phyloP scores from a whole-genome alignment of 257 asterid genomes.

The Scutellaria baicalensis region DNA sequence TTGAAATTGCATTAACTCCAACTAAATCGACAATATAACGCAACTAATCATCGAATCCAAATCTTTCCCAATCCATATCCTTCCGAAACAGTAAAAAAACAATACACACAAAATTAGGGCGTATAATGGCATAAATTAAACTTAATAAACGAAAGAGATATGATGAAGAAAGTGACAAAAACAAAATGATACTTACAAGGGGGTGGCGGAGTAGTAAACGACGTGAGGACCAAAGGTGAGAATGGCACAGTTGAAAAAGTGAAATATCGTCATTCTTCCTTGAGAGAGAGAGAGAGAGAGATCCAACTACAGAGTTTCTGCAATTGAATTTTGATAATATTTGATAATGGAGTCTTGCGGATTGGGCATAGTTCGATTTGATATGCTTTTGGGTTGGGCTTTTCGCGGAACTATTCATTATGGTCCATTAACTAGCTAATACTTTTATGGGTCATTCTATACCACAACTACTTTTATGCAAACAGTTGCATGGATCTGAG shows the following conservation, averaged over 20 bases:
- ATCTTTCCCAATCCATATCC: not conserved
- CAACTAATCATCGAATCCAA: not conserved
- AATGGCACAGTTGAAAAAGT: conserved; percentile 96
- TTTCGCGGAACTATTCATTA: not conserved
- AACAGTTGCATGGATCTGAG: too few species aligned
- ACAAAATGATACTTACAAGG: conserved; percentile 46
- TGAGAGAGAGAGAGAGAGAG: conserved; percentile 12
- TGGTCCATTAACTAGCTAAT: too few species aligned
- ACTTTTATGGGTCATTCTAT: too few species aligned
- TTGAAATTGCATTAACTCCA: not conserved
- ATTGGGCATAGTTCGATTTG: not conserved
- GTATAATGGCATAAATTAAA: not conserved
- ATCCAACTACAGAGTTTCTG: conserved; percentile 3
- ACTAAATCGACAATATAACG: not conserved
- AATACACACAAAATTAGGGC: not conserved
- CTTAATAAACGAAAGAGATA: conserved; percentile 19
- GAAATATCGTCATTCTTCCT: conserved; percentile 72
- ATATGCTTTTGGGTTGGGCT: not conserved
- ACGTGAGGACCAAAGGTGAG: conserved; percentile 98
- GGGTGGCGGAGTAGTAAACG: conserved; percentile 96
- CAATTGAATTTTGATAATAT: not conserved
- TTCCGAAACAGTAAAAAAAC: not conserved
- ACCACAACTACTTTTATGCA: too few species aligned
- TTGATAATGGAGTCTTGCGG: conserved; percentile 9
- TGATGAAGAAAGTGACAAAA: not conserved